A percentile compares a stretch with the other conserved stretches of the same genome.
Conservation (phyloP, 176 grass and related monocot species). For the Triticum urartu region DNA sequence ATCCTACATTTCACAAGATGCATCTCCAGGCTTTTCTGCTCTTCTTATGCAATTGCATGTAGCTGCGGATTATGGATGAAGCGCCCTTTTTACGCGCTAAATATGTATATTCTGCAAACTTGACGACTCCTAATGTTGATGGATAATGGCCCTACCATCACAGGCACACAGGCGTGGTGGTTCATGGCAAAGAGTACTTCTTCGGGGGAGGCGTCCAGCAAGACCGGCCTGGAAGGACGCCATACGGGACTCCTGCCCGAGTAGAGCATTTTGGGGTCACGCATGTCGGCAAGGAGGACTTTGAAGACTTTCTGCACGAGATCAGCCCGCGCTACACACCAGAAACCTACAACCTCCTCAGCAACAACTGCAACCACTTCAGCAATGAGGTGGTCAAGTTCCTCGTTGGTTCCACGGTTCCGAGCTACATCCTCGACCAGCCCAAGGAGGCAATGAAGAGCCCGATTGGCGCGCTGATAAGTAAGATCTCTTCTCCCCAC, state of each 20-base stretch:
- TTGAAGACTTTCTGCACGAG: constrained; percentile 68
- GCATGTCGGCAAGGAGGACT: constrained; percentile 55
- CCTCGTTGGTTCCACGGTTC: constrained; percentile 49
- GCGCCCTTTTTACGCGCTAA: not conserved
- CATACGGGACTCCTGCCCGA: constrained; percentile 58
- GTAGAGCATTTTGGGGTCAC: constrained; percentile 60
- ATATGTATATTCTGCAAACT: not conserved
- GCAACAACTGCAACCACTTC: constrained; percentile 92
- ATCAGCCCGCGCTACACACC: constrained; percentile 59
- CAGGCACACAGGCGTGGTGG: constrained; percentile 87
- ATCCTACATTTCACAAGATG: not conserved
- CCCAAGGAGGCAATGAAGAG: constrained; percentile 79
- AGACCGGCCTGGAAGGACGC: constrained; percentile 55
- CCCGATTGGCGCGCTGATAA: constrained; percentile 58
- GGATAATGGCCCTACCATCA: not conserved
- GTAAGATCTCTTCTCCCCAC: constrained; percentile 34
- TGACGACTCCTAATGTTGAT: not conserved
- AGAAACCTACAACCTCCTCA: constrained; percentile 67
- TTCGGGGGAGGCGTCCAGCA: constrained; percentile 77
- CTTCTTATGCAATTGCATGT: not conserved
- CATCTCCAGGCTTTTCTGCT: not conserved
- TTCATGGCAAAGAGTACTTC: constrained; percentile 79
- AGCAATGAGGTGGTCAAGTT: constrained; percentile 74
- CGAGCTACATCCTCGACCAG: constrained; percentile 74
- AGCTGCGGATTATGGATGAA: not conserved